These are phyloP conservation scores for Cutaneotrichosporon spelunceum DNA, from an alignment of 1,284 basidiomycete species.

Conservation along the genomic window DNA sequence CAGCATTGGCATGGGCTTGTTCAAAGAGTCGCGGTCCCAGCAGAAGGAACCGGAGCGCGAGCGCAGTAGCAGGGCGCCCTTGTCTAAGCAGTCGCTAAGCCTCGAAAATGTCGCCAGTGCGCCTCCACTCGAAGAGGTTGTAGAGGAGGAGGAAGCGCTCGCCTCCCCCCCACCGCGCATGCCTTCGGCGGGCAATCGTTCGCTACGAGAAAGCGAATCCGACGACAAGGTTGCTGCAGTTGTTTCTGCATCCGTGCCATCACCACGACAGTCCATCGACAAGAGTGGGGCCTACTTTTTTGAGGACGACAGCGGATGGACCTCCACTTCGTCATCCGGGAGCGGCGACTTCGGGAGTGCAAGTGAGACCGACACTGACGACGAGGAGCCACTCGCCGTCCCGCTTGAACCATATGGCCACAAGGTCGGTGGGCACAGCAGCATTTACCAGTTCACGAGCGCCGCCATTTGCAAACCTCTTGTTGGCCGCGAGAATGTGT, in stretches of 20 bases:
- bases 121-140: conserved; percentile 10
- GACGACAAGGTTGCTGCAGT: conserved; percentile 1
- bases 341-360: conserved; percentile 12
- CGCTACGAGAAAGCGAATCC: neutral
- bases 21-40: conserved; percentile 41
- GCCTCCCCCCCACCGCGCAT: neutral
- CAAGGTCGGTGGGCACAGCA: conserved; percentile 94
- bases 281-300: neutral
- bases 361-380: conserved; percentile 30
- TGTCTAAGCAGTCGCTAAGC: neutral
- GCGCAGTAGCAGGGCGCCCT: neutral
- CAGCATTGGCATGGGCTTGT: conserved; percentile 52
- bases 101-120: neutral
- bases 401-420: conserved; percentile 94
- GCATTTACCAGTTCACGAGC: conserved; percentile 97
- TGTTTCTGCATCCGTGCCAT: neutral
- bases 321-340: conserved; percentile 13
- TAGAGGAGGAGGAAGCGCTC: conserved; percentile 7
- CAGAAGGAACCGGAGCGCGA: conserved; percentile 1
- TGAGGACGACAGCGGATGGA: conserved; percentile 20
- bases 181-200: neutral
- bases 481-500: conserved; percentile 92
- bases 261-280: conserved; percentile 11
- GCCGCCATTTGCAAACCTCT: conserved; percentile 99
- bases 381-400: conserved; percentile 68